Evolutionary conservation across 2,329 filamentous ascomycete species (phyloP), one percentile per base, ranked within the genome.

Genomic region (Calonectria montana): DNA sequence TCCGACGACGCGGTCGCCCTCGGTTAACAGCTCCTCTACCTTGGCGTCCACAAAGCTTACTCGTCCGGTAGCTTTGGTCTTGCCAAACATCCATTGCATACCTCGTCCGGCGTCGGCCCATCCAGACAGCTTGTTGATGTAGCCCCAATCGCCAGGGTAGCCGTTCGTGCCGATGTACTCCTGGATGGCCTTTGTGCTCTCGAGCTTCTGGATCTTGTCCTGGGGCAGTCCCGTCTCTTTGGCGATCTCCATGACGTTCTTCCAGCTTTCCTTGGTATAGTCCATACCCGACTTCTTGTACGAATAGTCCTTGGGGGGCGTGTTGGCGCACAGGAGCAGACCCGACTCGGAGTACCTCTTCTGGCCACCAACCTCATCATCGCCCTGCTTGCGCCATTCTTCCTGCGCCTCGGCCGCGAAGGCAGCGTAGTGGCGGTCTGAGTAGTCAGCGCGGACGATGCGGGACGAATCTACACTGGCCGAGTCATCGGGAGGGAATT

Each of bases 71-170:
- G 84, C 86, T 43, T 87, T 86, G 27, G 91, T 89, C 65, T 87
- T 84, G 50, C 85, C 80, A 69, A 90, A 87, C 18, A 94, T 81
- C 87, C 90, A 94, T 53, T 86, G 82, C 91, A 96, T 94, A 16
- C 88, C 90, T 55, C 88, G 89, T 73, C 92, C 92, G 0, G 94
- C 94, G 80, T 97, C 89, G 2, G 93, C 94, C 95, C 95, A 97
- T 7, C 95, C 95, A 45, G 92, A 93, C 31, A 88, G 86, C 65
- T 88, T 87, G 81, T 97, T 97, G 66, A 94, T 83, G 82, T 96
- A 97, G 25, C 93, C 94, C 87, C 87, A 91, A 73, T 87, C 88
- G 16, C 91, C 94, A 35, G 87, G 88, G 70, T 84, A 83, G 48
- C 87, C 89, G 9, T 86, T 85, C 0, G 86, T 89, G 13, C 86